Base-by-base conservation (phyloP, 495 filamentous ascomycete genomes). In the Hypoxylon trugodes region DNA sequence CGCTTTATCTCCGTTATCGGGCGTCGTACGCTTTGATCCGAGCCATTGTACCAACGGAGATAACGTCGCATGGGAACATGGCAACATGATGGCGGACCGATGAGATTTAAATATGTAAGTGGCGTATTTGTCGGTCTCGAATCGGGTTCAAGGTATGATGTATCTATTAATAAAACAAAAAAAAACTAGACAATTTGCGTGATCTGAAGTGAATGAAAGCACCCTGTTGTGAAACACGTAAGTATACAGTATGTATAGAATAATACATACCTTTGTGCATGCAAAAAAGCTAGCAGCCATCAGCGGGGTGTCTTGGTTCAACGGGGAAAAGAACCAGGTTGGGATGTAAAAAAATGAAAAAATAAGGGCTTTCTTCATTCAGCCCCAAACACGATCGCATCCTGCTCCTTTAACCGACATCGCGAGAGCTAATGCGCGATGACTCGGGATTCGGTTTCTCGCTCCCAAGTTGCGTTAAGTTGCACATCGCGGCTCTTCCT, bases 1-100 rank as follows among this genome's bases (percentile, higher is more conserved):
- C 33, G 35, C 59, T 63, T 68, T 68, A 68, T 68, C 65, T 68
- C 65, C 65, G 65, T 68, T 68, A 68, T 68, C 65, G 65, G 65
- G 59, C 54, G 59, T 64, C 48, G 53, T 56, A 49, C 48, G 28
- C 41, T n/a, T n/a, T 58, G 19, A 28, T 19, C 41, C 35, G 25
- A 55, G 38, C 47, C 46, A 50, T n/a, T n/a, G n/a, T 55, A 21
- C 53, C 48, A 51, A 53, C 63, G 63, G 63, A 68, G 65, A 68
- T 68, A 63, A 64, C 42, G 62, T 46, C 52, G 46, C 58, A 61
- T 61, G 45, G 50, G 45, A 24, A 26, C 40, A 25, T 49, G 22
- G 46, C 21, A 35, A 53, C 53, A 21, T 43, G 51, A 57, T 42
- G 46, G 38, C 35, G 43, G 50, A 56, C 19, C 22, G 9, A 52